Evolutionary conservation across 2,329 filamentous ascomycete species (phyloP).

Genomic region (Pestalotiopsis fici): DNA sequence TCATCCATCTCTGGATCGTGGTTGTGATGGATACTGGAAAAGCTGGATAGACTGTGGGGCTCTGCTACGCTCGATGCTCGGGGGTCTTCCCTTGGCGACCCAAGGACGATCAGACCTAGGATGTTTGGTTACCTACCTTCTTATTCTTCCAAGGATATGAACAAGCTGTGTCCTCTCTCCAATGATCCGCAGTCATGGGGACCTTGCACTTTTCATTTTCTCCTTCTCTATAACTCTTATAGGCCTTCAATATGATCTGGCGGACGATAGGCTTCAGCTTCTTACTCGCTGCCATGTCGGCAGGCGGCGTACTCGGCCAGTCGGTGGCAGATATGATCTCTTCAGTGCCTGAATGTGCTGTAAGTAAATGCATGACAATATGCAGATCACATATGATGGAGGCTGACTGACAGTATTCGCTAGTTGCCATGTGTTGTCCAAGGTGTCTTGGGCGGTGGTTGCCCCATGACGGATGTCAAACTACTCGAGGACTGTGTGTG

Average conservation of each 20-base stretch:
- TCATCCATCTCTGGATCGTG: neutral
- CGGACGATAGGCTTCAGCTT: constrained; percentile 1
- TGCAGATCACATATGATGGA: neutral
- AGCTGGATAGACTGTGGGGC: neutral
- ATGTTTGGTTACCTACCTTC: neutral
- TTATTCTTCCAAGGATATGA: neutral
- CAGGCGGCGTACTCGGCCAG: neutral
- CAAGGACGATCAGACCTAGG: neutral
- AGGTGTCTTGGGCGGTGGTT: constrained; percentile 2
- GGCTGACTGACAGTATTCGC: neutral
- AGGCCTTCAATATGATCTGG: neutral
- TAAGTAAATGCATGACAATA: neutral
- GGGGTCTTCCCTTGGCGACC: neutral
- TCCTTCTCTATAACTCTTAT: neutral
- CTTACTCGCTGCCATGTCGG: neutral
- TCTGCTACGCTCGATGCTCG: neutral
- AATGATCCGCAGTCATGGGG: neutral
- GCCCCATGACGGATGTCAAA: constrained; percentile 13
- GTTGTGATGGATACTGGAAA: neutral
- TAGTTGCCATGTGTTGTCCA: constrained; percentile 3
- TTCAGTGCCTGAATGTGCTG: neutral
- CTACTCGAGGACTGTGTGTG: constrained; percentile 17
- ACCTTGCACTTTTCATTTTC: neutral
- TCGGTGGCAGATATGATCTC: constrained; percentile 1
- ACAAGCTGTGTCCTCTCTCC: neutral